phyloP scores from a whole-genome alignment of 2,329 filamentous ascomycete genomes.

The Aureobasidium namibiae region DNA sequence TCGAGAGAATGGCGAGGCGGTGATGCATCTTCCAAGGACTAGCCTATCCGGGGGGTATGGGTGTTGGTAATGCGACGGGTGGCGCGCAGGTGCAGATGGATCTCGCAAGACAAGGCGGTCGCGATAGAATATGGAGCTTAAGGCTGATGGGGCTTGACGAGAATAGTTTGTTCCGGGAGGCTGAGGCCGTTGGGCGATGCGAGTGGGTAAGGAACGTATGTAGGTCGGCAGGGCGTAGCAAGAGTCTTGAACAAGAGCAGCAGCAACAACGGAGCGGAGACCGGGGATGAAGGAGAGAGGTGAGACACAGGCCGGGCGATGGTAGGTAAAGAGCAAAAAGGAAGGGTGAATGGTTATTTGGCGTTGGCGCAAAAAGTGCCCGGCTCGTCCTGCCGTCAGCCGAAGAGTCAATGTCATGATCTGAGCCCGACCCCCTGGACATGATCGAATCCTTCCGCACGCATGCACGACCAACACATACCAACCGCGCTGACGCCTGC shows the following conservation, averaged over 20 bases:
- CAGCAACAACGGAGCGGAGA: not conserved
- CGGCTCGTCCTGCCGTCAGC: not conserved
- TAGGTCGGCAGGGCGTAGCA: not conserved
- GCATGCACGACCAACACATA: too few relatives aligned
- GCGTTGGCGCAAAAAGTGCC: not conserved
- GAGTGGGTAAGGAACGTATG: not conserved
- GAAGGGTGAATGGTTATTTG: not conserved
- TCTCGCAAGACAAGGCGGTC: not conserved
- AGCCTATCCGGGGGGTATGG: not conserved
- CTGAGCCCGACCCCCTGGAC: not conserved
- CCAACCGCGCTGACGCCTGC: too few relatives aligned
- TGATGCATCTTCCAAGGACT: slow-evolving; percentile 12
- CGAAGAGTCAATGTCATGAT: not conserved
- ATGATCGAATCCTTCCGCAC: not conserved
- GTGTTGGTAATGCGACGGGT: not conserved
- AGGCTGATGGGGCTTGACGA: slow-evolving; percentile 6
- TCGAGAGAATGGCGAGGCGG: slow-evolving; percentile 3
- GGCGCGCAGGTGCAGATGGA: not conserved
- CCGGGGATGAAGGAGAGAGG: not conserved
- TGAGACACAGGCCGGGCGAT: not conserved
- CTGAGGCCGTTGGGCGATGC: not conserved
- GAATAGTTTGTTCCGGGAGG: not conserved
- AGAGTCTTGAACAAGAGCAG: not conserved
- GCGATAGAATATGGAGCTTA: not conserved
- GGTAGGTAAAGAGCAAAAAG: not conserved